A percentile compares a stretch with the other conserved stretches of the same genome.
Evolutionary conservation across 2,329 filamentous ascomycete genomes (phyloP).

Genomic region (Aureobasidium sp.): DNA sequence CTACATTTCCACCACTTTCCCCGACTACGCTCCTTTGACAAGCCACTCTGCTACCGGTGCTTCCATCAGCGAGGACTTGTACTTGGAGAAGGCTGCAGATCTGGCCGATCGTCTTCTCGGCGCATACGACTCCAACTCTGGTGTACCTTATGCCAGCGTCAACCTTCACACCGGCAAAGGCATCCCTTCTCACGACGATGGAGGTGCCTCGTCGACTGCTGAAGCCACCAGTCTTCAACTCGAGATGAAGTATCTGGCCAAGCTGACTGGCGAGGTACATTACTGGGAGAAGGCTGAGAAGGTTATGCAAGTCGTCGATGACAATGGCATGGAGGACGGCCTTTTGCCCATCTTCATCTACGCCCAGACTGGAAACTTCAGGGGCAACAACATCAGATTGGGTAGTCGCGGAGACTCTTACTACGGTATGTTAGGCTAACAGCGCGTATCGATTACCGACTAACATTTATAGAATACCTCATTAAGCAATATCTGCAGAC

Average conservation of each 20-base stretch:
- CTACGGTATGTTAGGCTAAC: constrained; percentile 49
- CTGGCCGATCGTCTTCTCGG: constrained; percentile 78
- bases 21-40: constrained; percentile 64
- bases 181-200: constrained; percentile 72
- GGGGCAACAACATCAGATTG: constrained; percentile 76
- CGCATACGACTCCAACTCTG: constrained; percentile 80
- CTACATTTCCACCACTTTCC: constrained; percentile 80
- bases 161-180: constrained; percentile 72
- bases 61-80: constrained; percentile 74
- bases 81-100: constrained; percentile 91
- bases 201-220: constrained; percentile 84
- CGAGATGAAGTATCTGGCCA: constrained; percentile 94
- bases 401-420: constrained; percentile 95
- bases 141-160: constrained; percentile 83
- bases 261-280: constrained; percentile 81
- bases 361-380: constrained; percentile 68
- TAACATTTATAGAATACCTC: constrained; percentile 61
- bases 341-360: constrained; percentile 89
- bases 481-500: constrained; percentile 98
- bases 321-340: constrained; percentile 69
- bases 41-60: constrained; percentile 53
- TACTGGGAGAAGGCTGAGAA: constrained; percentile 92
- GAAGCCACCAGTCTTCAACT: constrained; percentile 89
- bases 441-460: constrained; percentile 8
- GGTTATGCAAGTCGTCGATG: constrained; percentile 84